Evolutionary conservation across 371 early-diverging fungal species (phyloP).

Genomic region (Paramicrosporidium saccamoebae): DNA sequence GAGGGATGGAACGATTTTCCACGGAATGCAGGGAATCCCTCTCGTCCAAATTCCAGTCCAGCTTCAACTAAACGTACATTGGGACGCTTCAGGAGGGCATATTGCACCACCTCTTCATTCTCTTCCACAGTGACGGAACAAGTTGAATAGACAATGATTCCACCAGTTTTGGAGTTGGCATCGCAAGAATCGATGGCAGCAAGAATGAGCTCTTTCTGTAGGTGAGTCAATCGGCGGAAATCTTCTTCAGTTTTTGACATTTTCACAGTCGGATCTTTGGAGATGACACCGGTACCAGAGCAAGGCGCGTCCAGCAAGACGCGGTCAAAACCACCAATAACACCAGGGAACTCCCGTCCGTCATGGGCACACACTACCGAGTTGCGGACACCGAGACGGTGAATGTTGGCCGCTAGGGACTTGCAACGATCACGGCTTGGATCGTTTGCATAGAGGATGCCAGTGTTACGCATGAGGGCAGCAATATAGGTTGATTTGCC

Average conservation of each 20-base stretch:
- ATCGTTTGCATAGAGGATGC: conserved; percentile 90
- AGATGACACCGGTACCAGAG: conserved; percentile 94
- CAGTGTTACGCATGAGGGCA: conserved; percentile 90
- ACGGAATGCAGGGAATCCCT: conserved; percentile 56
- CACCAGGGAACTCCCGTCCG: conserved; percentile 72
- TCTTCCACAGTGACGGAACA: conserved; percentile 96
- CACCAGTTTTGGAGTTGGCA: conserved; percentile 64
- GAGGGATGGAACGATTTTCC: conserved; percentile 64
- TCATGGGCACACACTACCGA: conserved; percentile 85
- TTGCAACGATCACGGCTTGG: conserved; percentile 70
- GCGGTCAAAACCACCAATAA: conserved; percentile 85
- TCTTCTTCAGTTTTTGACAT: conserved; percentile 68
- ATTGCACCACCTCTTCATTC: conserved; percentile 92
- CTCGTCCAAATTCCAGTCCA: conserved; percentile 64
- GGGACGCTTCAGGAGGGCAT: conserved; percentile 69
- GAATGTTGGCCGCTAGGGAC: conserved; percentile 70
- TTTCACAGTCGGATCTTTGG: conserved; percentile 89
- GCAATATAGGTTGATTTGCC: conserved; percentile 93
- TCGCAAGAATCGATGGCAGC: conserved; percentile 93
- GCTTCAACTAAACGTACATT: conserved; percentile 66
- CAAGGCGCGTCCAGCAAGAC: conserved; percentile 97
- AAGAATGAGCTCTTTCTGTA: conserved; percentile 84
- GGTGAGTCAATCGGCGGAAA: conserved; percentile 50
- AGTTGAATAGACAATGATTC: conserved; percentile 92
- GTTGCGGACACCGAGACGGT: conserved; percentile 79